A percentile compares a stretch with the other conserved stretches of the same genome.
Evolutionary conservation across 2,329 filamentous ascomycete genomes (phyloP).

Genomic region (Dendryphion nanum): DNA sequence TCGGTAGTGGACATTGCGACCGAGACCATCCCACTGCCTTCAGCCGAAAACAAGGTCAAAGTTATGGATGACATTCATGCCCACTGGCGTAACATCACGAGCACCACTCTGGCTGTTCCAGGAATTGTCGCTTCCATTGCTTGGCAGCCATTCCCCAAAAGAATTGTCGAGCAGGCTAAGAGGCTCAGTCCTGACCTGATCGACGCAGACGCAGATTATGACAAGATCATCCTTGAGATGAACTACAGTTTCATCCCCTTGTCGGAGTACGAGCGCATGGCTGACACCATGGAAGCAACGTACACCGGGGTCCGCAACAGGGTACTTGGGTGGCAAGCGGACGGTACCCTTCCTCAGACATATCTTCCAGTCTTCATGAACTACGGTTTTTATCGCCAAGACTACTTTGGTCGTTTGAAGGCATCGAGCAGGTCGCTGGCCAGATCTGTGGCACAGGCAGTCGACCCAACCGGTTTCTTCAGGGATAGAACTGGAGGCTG

Average conservation of each 20-base stretch:
- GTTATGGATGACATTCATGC: conserved; percentile 29
- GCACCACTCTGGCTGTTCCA: conserved; percentile 21
- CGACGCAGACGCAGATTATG: conserved; percentile 39
- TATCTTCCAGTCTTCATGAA: conserved; percentile 51
- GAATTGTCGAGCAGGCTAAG: conserved; percentile 22
- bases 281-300: conserved; percentile 38
- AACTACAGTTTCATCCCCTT: conserved; percentile 41
- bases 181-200: conserved; percentile 34
- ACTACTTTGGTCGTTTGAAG: conserved; percentile 45
- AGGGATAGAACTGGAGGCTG: conserved; percentile 44
- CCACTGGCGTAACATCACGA: conserved; percentile 29
- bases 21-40: conserved; percentile 32
- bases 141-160: conserved; percentile 34
- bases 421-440: conserved; percentile 33
- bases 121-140: conserved; percentile 34
- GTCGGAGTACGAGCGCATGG: conserved; percentile 39
- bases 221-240: conserved; percentile 48
- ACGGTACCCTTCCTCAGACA: conserved; percentile 41
- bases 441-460: conserved; percentile 34
- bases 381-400: conserved; percentile 45
- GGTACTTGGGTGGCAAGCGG: conserved; percentile 36
- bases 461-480: conserved; percentile 44
- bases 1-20: conserved; percentile 35
- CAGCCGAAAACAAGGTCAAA: conserved; percentile 15
- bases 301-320: conserved; percentile 40